Base-by-base conservation (phyloP, 23 red algal species). In the Pyropia haitanensis region DNA sequence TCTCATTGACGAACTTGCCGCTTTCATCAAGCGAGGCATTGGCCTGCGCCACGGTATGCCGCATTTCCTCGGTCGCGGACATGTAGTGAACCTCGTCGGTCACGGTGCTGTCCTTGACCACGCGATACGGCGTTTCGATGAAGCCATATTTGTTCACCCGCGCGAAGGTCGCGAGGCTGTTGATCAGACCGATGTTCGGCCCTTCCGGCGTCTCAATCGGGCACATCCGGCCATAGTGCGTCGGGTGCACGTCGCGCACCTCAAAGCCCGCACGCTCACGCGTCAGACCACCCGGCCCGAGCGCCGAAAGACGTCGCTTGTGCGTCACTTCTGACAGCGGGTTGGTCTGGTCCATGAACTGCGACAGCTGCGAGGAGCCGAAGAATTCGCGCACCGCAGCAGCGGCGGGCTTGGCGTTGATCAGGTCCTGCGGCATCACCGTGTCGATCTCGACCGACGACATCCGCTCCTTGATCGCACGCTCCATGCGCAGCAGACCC, bases 121-220 rank as follows among this genome's bases (percentile, higher is more conserved):
- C 16, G 16, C 51, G 51, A 55, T 55, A 55, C 16, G 51, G 51
- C n/a, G 51, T 16, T n/a, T 55, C 51, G 51, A 55, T n/a, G n/a
- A 55, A 55, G 51, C 51, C 51, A n/a, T 55, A 55, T 55, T 55
- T n/a, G n/a, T 55, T 55, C 51, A 55, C 51, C 51, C 51, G 51
- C 16, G 51, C 51, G n/a, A 55, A 55, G 51, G 51, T 55, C 51
- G 51, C 51, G 51, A 55, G 51, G 16, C 16, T 16, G n/a, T 16
- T n/a, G 51, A 55, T 55, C 51, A 55, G n/a, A 55, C 51, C 51
- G 51, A 55, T 55, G 51, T 55, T 55, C 51, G 51, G 51, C 51
- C 51, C 51, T 55, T 55, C 51, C 16, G 51, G 51, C 51, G 51
- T 55, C n/a, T 55, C 51, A n/a, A 55, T 55, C n/a, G n/a, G n/a